Evolutionary conservation across 73 alveolate species (phyloP).

Genomic region (Paramecium biaurelia): DNA sequence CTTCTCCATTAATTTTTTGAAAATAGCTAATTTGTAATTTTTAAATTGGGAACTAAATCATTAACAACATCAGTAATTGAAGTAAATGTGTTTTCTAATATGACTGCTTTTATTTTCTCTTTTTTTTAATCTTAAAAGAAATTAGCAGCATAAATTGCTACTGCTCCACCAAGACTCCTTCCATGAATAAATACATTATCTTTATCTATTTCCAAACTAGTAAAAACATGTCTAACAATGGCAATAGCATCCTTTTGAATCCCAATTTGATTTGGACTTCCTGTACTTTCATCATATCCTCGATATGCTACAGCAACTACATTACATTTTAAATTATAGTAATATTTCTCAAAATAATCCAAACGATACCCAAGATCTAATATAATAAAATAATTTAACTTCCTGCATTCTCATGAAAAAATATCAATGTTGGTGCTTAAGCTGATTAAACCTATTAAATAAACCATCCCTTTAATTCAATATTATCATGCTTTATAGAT

Average conservation of each 20-base stretch:
- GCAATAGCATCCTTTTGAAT: slow-evolving; percentile 46
- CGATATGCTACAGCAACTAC: slow-evolving; percentile 49
- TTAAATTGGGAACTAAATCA: neutral
- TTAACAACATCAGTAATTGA: slow-evolving; percentile 46
- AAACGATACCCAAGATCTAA: slow-evolving; percentile 50
- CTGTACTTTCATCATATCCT: slow-evolving; percentile 55
- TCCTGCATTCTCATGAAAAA: slow-evolving; percentile 64
- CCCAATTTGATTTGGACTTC: neutral
- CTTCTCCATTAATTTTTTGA: slow-evolving; percentile 37
- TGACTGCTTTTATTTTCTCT: slow-evolving; percentile 19
- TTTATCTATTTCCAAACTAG: neutral
- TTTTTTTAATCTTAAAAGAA: neutral
- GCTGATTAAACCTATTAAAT: neutral
- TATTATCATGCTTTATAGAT: neutral
- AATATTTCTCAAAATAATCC: slow-evolving; percentile 52
- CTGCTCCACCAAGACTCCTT: slow-evolving; percentile 64
- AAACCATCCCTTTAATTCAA: slow-evolving; percentile 54
- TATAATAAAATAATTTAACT: neutral
- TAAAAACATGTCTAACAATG: slow-evolving; percentile 6
- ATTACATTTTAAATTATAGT: neutral
- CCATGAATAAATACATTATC: slow-evolving; percentile 49
- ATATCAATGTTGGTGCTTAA: slow-evolving; percentile 24
- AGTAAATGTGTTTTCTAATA: slow-evolving; percentile 53
- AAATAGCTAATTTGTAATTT: neutral
- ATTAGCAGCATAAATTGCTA: slow-evolving; percentile 9